Conservation (phyloP, 192 early-diverging fungal species). For the Podila horticola region DNA sequence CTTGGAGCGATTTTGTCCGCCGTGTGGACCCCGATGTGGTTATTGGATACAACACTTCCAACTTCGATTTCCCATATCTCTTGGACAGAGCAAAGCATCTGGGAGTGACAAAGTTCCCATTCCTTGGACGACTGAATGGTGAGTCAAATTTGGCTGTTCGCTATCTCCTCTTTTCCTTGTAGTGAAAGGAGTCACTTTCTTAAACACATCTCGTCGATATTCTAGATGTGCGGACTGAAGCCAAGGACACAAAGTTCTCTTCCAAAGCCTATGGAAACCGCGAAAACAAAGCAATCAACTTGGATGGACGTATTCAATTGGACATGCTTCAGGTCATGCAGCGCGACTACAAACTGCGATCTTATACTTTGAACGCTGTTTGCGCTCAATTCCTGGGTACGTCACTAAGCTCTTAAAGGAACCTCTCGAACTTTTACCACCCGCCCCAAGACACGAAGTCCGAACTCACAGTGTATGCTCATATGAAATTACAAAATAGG, state of each 20-base stretch:
- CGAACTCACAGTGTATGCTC: too few relatives aligned
- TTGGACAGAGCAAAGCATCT: slow-evolving; percentile 89
- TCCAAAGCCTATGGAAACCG: slow-evolving; percentile 95
- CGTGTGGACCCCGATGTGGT: slow-evolving; percentile 92
- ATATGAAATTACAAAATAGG: slow-evolving; percentile 46
- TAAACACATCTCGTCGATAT: too few relatives aligned
- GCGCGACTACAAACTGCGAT: slow-evolving; percentile 94
- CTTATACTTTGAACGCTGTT: slow-evolving; percentile 96
- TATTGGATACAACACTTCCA: slow-evolving; percentile 96
- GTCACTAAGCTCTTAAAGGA: neutral
- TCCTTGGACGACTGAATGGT: slow-evolving; percentile 79
- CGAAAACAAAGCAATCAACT: slow-evolving; percentile 87
- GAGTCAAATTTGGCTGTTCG: neutral
- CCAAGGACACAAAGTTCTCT: slow-evolving; percentile 86
- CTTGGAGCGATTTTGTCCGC: slow-evolving; percentile 89
- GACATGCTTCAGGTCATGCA: slow-evolving; percentile 96
- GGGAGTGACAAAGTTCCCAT: slow-evolving; percentile 81
- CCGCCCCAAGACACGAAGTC: too few relatives aligned
- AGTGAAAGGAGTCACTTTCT: neutral
- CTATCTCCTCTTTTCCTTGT: neutral
- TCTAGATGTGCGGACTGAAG: slow-evolving; percentile 67
- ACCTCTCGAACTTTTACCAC: too few relatives aligned
- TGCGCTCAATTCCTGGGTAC: slow-evolving; percentile 93
- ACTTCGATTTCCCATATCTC: slow-evolving; percentile 97
- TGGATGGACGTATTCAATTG: slow-evolving; percentile 93